Evolutionary conservation across 768 basidiomycete genomes (phyloP).

Genomic region (Coprinopsis strossmayeri): DNA sequence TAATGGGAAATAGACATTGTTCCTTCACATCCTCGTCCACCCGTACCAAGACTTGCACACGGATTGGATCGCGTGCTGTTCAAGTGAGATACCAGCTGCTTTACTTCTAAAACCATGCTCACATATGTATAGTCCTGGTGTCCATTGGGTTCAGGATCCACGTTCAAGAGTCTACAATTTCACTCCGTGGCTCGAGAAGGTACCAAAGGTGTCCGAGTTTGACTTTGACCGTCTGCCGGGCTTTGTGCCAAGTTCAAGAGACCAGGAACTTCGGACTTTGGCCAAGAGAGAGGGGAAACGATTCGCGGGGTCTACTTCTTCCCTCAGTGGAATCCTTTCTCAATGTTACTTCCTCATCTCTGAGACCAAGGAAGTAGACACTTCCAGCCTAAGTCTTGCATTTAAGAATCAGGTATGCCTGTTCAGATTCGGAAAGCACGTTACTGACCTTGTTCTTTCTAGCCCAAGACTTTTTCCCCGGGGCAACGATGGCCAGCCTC

Average conservation of each 20-base stretch:
- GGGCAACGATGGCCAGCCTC: constrained; percentile 76
- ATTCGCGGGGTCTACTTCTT: constrained; percentile 88
- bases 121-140: constrained; percentile 57
- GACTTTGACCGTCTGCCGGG: constrained; percentile 71
- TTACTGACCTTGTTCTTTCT: constrained; percentile 2
- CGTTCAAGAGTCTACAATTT: constrained; percentile 85
- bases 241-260: constrained; percentile 76
- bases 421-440: not conserved
- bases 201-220: constrained; percentile 78
- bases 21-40: constrained; percentile 33
- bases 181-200: constrained; percentile 55
- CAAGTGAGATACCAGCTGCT: constrained; percentile 43
- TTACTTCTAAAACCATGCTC: not conserved
- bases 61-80: constrained; percentile 67
- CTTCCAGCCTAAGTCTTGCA: constrained; percentile 46
- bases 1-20: constrained; percentile 30
- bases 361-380: constrained; percentile 59
- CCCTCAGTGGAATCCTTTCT: constrained; percentile 72
- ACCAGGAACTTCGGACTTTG: constrained; percentile 64
- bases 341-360: constrained; percentile 90
- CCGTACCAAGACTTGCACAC: constrained; percentile 28
- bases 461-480: constrained; percentile 64
- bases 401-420: constrained; percentile 55
- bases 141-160: constrained; percentile 86
- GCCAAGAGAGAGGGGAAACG: constrained; percentile 49